Base-by-base conservation (phyloP, 2,329 filamentous ascomycete species). In the Sphaerostilbella broomeana region DNA sequence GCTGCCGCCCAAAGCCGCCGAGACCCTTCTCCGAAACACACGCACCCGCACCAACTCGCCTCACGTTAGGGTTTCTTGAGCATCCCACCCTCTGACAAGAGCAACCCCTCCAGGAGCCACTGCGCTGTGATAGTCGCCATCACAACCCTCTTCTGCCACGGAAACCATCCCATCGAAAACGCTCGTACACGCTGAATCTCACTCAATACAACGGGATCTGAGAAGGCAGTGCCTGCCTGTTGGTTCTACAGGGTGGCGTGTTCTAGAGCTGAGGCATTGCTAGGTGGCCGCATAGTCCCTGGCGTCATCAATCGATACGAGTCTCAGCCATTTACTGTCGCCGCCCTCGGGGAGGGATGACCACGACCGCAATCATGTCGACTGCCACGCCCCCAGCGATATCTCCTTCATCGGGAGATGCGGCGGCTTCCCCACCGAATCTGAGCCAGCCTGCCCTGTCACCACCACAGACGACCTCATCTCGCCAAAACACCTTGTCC, bases 401-500 rank as follows among this genome's bases (percentile, higher is more conserved):
- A 24, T 75, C 75, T n/a, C n/a, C n/a, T 51, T 69, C 74, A 52
- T 64, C 72, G 51, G 63, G 66, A 54, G 60, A 67, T 46, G 63
- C 50, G 51, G 64, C 38, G 10, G 63, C 68, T 42, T 57, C 63
- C 30, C 51, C 59, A 20, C 56, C 65, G 47, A 75, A 72, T 56
- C 60, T 72, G 42, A 73, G 68, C 51, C 72, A 73, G 51, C 67
- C 75, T 50, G 57, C 72, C 42, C 64, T 79, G 46, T 68, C 74
- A 45, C 74, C 75, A 26, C 58, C 79, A 46, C 70, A 77, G 50
- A 77, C 77, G 36, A 68, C 75, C 42, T 63, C 69, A 38, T 59
- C 71, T 47, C 79, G 74, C 55, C 73, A 76, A 58, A 70, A 80
- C 56, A 75, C 69, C 54, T 62, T 76, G 43, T 72, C 81, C 53